phyloP scores from a whole-genome alignment of 2,329 filamentous ascomycete genomes.

The Pseudocercospora crystallina region DNA sequence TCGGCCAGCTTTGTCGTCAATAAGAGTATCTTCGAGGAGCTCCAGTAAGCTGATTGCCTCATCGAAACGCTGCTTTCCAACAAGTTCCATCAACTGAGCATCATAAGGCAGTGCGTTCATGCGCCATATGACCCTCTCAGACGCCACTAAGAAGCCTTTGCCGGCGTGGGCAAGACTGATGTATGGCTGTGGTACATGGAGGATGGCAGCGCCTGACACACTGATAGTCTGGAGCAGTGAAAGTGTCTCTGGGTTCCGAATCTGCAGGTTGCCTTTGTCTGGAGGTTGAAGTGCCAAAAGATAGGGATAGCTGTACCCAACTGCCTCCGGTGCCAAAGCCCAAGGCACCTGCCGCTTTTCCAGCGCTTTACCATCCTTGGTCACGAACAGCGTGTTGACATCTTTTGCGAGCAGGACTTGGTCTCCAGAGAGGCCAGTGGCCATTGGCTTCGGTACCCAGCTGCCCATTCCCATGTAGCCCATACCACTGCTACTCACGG shows the following conservation, averaged over 20 bases:
- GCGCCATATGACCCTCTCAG: conserved; percentile 89
- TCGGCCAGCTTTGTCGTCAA: conserved; percentile 77
- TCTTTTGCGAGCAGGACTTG: conserved; percentile 95
- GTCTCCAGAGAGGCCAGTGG: conserved; percentile 75
- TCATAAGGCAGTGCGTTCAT: conserved; percentile 94
- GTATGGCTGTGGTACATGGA: conserved; percentile 90
- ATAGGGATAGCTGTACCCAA: conserved; percentile 97
- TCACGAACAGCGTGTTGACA: conserved; percentile 90
- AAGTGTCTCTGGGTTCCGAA: conserved; percentile 88
- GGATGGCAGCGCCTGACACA: conserved; percentile 75
- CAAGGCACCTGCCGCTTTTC: conserved; percentile 90
- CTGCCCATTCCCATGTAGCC: conserved; percentile 94
- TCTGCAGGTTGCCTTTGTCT: conserved; percentile 80
- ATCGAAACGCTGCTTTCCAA: conserved; percentile 72
- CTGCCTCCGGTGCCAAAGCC: conserved; percentile 80
- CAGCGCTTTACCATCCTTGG: conserved; percentile 75
- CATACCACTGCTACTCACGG: conserved; percentile 83
- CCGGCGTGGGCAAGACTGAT: conserved; percentile 93
- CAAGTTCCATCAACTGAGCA: conserved; percentile 79
- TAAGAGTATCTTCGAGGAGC: conserved; percentile 88
- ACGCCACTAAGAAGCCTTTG: conserved; percentile 91
- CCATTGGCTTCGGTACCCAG: conserved; percentile 86
- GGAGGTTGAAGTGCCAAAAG: conserved; percentile 82
- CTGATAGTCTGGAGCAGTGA: conserved; percentile 84
- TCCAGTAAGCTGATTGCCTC: conserved; percentile 86